A percentile compares a stretch with the other conserved stretches of the same genome.
Evolutionary conservation across 1,139 yeast species (phyloP).

Genomic region (Kazachstania sp.): DNA sequence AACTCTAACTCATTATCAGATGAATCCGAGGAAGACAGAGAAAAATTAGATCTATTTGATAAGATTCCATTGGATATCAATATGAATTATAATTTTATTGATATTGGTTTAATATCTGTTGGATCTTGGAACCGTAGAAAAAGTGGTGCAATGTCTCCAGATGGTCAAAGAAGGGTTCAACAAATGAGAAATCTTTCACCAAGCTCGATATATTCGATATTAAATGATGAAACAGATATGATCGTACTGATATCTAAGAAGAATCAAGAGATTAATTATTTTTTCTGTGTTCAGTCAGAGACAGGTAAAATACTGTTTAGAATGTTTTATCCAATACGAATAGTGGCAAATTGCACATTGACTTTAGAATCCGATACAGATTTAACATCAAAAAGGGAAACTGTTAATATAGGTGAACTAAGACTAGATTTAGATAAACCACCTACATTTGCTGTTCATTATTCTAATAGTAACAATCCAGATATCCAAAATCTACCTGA

Average conservation of each 20-base stretch:
- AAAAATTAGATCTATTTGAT: constrained; percentile 24
- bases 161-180: constrained; percentile 33
- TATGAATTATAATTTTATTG: constrained; percentile 59
- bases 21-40: constrained; percentile 4
- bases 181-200: constrained; percentile 59
- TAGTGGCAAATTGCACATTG: constrained; percentile 34
- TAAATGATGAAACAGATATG: constrained; percentile 57
- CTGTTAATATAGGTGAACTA: constrained; percentile 40
- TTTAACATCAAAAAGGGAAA: constrained; percentile 3
- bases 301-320: constrained; percentile 60
- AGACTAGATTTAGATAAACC: constrained; percentile 46
- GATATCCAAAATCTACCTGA: constrained; percentile 40
- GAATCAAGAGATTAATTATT: constrained; percentile 63
- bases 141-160: constrained; percentile 44
- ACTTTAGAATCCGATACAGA: constrained; percentile 29
- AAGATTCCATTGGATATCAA: constrained; percentile 48
- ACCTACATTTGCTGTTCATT: constrained; percentile 71
- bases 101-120: constrained; percentile 57
- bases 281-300: constrained; percentile 61
- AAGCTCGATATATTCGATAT: constrained; percentile 48
- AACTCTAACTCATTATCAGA: constrained; percentile 1
- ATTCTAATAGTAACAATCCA: constrained; percentile 34
- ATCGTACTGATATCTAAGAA: constrained; percentile 59
- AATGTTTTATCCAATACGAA: constrained; percentile 51
- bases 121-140: constrained; percentile 75